Evolutionary conservation across 352 stramenopile species (phyloP).

Genomic region (Phytophthora litchii): DNA sequence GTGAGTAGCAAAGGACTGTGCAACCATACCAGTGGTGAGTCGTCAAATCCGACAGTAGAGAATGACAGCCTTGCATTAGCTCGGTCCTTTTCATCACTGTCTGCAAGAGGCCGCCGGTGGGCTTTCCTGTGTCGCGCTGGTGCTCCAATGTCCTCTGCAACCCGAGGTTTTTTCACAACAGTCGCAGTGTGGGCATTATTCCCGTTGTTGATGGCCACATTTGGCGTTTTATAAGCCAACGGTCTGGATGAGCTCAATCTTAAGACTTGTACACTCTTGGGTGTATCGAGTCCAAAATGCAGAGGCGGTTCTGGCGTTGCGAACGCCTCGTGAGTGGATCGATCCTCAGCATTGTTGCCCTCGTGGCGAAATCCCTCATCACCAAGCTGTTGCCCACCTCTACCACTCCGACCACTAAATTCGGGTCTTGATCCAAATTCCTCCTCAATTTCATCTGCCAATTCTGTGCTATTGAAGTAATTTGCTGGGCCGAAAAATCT

Average conservation of each 20-base stretch:
- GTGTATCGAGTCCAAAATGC: constrained; percentile 31
- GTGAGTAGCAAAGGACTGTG: neutral
- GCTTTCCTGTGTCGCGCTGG: constrained; percentile 54
- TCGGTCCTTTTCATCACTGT: constrained; percentile 61
- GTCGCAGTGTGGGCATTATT: constrained; percentile 32
- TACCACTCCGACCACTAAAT: constrained; percentile 3
- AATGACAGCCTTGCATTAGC: constrained; percentile 64
- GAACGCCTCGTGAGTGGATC: constrained; percentile 28
- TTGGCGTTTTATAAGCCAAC: constrained; percentile 46
- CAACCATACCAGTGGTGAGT: constrained; percentile 53
- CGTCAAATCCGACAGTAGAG: constrained; percentile 58
- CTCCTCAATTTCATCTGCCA: constrained; percentile 1
- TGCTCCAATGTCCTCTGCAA: constrained; percentile 36
- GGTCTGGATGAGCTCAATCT: constrained; percentile 13
- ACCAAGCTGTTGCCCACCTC: constrained; percentile 4
- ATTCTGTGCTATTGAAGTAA: constrained; percentile 43
- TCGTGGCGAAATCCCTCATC: constrained; percentile 18
- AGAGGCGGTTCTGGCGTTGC: constrained; percentile 39
- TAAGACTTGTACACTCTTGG: constrained; percentile 18
- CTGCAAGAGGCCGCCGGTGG: constrained; percentile 54
- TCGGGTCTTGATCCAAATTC: constrained; percentile 17
- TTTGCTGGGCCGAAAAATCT: constrained; percentile 67
- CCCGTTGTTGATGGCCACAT: constrained; percentile 20
- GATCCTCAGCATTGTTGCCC: constrained; percentile 38
- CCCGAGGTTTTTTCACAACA: constrained; percentile 63